Base-by-base conservation (phyloP, 768 basidiomycete species). In the Pleurotus pulmonarius region DNA sequence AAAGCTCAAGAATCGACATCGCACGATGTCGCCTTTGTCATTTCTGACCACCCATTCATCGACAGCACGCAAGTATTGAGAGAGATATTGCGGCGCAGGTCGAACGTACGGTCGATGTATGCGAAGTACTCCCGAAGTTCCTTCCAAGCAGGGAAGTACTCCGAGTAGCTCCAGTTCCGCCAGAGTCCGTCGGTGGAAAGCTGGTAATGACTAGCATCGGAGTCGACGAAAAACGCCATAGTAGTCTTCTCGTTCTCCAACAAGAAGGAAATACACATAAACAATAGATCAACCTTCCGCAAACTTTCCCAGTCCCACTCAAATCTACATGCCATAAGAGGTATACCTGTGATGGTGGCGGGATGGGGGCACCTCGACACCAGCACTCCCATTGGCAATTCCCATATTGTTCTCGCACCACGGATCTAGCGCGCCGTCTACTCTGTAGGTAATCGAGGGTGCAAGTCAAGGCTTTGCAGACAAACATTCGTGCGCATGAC, bases 351-450 rank as follows among this genome's bases (percentile, higher is more conserved):
- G 29, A 34, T 34, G 11, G 29, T 34, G 0, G 9, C 29, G 4
- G 29, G 9, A 11, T 11, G 9, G 29, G 29, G 9, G 29, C 29
- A 34, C 7, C 29, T 34, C 29, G 29, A 34, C 29, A 8, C 29
- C 11, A 34, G 29, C 29, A 8, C 29, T 34, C 29, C 29, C 29
- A 34, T 11, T 34, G 29, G 29, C 29, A 34, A 34, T 34, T 8
- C 9, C 29, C 29, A 11, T 34, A 34, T 4, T 49, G n/a, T 65
- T 68, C 12, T 80, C 75, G 58, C 82, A 76, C 91, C 92, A 93
- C 4, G 88, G 83, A 46, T 82, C 76, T 5, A 92, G 69, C 2
- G 85, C 83, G 12, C 87, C 89, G 46, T 93, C 90, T 65, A 87
- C 74, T 22, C 91, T 93, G 60, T 46, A 38, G 34, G 37, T 24